A percentile compares a stretch with the other conserved stretches of the same genome.
phyloP scores from a whole-genome alignment of 83 land plant genomes.

The Thuja plicata region DNA sequence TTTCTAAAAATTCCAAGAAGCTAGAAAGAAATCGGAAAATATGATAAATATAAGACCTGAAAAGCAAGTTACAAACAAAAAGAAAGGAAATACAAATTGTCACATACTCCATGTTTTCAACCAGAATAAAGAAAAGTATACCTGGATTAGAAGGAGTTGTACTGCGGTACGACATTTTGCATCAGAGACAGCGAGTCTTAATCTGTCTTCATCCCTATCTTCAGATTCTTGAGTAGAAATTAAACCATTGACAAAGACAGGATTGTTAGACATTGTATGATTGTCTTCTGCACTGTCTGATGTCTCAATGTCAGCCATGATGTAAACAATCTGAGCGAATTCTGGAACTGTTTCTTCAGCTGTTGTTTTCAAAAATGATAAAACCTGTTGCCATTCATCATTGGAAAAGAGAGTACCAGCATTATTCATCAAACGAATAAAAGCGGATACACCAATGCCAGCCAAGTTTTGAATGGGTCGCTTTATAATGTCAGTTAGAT shows the following conservation, averaged over 20 bases:
- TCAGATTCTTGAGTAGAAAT: slow-evolving; percentile 30
- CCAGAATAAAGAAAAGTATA: slow-evolving; percentile 11
- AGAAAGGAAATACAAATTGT: neutral
- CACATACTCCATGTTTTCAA: neutral
- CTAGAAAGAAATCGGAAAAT: neutral
- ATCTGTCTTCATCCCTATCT: slow-evolving; percentile 48
- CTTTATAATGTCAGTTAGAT: slow-evolving; percentile 43
- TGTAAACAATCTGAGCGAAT: slow-evolving; percentile 31
- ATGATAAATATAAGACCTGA: neutral
- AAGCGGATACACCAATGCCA: slow-evolving; percentile 55
- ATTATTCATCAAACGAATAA: slow-evolving; percentile 43
- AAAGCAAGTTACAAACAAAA: neutral
- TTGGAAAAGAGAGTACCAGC: slow-evolving; percentile 39
- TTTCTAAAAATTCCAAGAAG: neutral
- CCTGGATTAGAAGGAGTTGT: slow-evolving; percentile 64
- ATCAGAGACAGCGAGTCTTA: slow-evolving; percentile 46
- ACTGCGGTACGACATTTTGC: slow-evolving; percentile 59
- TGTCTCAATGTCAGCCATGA: slow-evolving; percentile 49
- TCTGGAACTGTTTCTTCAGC: slow-evolving; percentile 40
- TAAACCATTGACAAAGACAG: slow-evolving; percentile 26
- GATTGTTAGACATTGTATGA: slow-evolving; percentile 15
- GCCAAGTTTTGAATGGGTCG: slow-evolving; percentile 47
- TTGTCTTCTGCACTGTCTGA: slow-evolving; percentile 25
- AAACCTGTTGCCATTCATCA: slow-evolving; percentile 50
- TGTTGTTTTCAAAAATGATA: slow-evolving; percentile 45